Base-by-base conservation (phyloP, 306 rosid species). In the Trifolium fragiferum region DNA sequence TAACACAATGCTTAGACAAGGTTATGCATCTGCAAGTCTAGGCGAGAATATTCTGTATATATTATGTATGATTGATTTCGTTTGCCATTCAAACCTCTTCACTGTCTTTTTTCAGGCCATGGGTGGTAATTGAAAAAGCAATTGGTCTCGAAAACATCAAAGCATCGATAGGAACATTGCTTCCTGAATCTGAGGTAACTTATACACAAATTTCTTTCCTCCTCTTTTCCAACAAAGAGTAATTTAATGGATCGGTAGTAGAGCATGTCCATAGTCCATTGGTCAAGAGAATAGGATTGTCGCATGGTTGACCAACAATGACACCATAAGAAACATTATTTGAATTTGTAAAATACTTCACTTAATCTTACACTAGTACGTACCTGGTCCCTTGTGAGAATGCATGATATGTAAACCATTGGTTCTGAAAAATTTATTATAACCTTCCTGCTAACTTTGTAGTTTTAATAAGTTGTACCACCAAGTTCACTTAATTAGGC, bases 41-140 rank as follows among this genome's bases (percentile, higher is more conserved):
- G 60, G 30, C 4, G 1, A 33, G 72, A 5, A 50, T 33, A 53
- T 72, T 76, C 15, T 70, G 37, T 10, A 16, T 37, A 37, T 68
- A 25, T 62, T 60, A 30, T 15, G 59, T 62, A 32, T 62, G 25
- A 9, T 67, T 65, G 35, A 53, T 32, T 66, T 49, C 11, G 8
- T 73, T 68, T 70, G 23, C 76, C 23, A 44, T 30, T 66, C 68
- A 32, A 50, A 16, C 78, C 50, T 15, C 49, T 68, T 59, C 61
- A 12, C 49, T 78, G 19, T 63, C 77, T 67, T 54, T 82, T 82
- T 73, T 49, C 90, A 93, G 97, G 87, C 98, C 98, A 23, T 93
- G 90, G 97, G 87, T 88, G 47, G 57, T 89, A 51, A 79, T 78
- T 30, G 92, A 84, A 53, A 80, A 66, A 75, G 11, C 73, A 54